These are phyloP conservation scores for Ascochyta koolunga DNA, from an alignment of 2,329 filamentous ascomycete species.

Conservation along the genomic window DNA sequence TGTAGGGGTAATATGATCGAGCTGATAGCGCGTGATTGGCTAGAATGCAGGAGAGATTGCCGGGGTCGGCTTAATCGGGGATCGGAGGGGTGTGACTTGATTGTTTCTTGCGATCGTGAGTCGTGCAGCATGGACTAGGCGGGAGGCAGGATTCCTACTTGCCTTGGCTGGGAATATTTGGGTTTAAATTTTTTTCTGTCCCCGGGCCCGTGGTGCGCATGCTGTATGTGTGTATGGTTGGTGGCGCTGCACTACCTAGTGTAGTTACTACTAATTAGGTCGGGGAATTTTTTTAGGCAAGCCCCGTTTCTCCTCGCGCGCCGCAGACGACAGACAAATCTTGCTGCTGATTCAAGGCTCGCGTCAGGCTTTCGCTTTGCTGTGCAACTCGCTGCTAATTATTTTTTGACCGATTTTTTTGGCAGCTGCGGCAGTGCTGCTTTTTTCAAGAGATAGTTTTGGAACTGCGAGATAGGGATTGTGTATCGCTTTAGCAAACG, in stretches of 20 bases:
- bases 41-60: neutral
- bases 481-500: neutral
- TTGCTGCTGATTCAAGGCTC: neutral
- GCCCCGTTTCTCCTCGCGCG: neutral
- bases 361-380: slow-evolving; percentile 8
- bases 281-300: slow-evolving; percentile 8
- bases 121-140: no score
- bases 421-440: neutral
- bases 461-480: neutral
- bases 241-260: no score
- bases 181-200: no score
- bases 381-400: neutral
- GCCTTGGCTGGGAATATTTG: no score
- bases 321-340: neutral
- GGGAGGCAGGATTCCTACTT: no score
- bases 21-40: slow-evolving; percentile 15
- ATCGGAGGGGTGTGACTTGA: slow-evolving; percentile 11
- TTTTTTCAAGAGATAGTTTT: slow-evolving; percentile 15
- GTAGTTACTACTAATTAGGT: no score
- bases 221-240: no score
- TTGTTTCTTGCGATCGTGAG: slow-evolving; percentile 1
- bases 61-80: slow-evolving; percentile 24
- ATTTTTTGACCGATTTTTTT: neutral
- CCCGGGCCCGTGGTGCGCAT: no score
- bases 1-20: slow-evolving; percentile 15